Conservation (phyloP, 495 filamentous ascomycete genomes). For the Parathielavia appendiculata region DNA sequence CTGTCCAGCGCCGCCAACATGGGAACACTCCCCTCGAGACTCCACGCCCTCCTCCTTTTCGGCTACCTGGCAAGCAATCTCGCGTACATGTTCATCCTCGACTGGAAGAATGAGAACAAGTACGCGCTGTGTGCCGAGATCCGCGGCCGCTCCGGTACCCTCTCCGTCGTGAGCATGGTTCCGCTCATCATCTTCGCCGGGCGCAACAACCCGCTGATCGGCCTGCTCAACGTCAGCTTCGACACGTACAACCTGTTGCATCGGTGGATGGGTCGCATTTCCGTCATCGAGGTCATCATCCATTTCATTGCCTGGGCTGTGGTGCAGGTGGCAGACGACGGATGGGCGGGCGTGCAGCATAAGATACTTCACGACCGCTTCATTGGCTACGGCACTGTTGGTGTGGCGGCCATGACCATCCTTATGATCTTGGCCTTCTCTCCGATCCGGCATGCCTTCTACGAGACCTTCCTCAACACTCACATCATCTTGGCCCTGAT, state of each 20-base stretch:
- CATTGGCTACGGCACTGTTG: slow-evolving; percentile 48
- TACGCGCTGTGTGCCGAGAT: slow-evolving; percentile 54
- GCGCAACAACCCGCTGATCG: slow-evolving; percentile 89
- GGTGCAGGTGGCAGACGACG: slow-evolving; percentile 58
- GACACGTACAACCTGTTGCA: slow-evolving; percentile 96
- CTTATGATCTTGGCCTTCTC: slow-evolving; percentile 62
- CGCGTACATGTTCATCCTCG: slow-evolving; percentile 57
- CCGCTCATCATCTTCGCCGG: slow-evolving; percentile 82
- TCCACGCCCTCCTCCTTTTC: slow-evolving; percentile 68
- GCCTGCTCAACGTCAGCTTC: slow-evolving; percentile 78
- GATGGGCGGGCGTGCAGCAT: slow-evolving; percentile 55
- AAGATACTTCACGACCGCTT: slow-evolving; percentile 51
- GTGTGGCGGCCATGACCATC: slow-evolving; percentile 52
- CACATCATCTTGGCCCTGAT: slow-evolving; percentile 68
- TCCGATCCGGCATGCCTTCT: slow-evolving; percentile 84
- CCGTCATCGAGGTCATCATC: slow-evolving; percentile 67
- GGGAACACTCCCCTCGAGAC: slow-evolving; percentile 77
- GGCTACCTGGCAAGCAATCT: slow-evolving; percentile 61
- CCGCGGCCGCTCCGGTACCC: slow-evolving; percentile 76
- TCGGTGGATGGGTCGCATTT: slow-evolving; percentile 88
- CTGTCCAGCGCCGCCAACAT: slow-evolving; percentile 73
- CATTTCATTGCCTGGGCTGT: slow-evolving; percentile 73
- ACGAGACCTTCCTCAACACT: slow-evolving; percentile 83
- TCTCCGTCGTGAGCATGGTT: slow-evolving; percentile 86
- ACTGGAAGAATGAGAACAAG: slow-evolving; percentile 49